Evolutionary conservation across 352 stramenopile genomes (phyloP).

Genomic region (Aphanomyces astaci): DNA sequence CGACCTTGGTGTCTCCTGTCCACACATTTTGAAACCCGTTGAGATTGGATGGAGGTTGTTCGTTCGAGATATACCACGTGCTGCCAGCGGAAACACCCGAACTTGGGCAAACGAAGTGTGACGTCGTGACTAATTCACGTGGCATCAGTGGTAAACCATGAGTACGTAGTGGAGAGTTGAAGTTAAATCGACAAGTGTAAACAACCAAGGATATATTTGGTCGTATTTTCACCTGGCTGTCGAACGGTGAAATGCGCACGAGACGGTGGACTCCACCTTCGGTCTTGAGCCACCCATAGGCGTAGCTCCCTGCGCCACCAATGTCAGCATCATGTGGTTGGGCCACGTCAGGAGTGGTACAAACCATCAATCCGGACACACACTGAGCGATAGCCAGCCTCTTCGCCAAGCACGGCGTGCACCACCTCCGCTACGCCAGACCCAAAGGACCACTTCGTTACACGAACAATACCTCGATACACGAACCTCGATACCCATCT

Average conservation of each 20-base stretch:
- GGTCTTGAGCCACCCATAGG: constrained; percentile 90
- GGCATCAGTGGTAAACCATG: not conserved
- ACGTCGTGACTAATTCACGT: constrained; percentile 34
- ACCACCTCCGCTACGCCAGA: constrained; percentile 62
- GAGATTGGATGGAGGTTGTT: too few relatives aligned
- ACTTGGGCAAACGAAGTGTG: constrained; percentile 95
- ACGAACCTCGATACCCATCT: constrained; percentile 7
- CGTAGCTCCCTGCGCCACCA: constrained; percentile 38
- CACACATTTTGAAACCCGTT: too few relatives aligned
- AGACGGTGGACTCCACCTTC: constrained; percentile 95
- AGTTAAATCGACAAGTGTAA: too few relatives aligned
- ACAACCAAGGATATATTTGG: too few relatives aligned
- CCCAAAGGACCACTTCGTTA: constrained; percentile 30
- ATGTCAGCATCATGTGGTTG: not conserved
- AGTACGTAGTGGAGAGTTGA: too few relatives aligned
- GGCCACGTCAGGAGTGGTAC: not conserved
- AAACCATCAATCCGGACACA: constrained; percentile 45
- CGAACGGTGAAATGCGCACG: constrained; percentile 93
- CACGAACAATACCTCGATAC: constrained; percentile 24
- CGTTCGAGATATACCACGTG: not conserved
- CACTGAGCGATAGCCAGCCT: constrained; percentile 61
- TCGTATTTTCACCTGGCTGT: too few relatives aligned
- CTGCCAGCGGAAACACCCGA: constrained; percentile 57
- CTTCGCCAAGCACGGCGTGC: constrained; percentile 77
- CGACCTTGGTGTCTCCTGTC: constrained; percentile 25